Evolutionary conservation across 176 grass and related monocot genomes (phyloP).

Genomic region (Luzula sylvatica): DNA sequence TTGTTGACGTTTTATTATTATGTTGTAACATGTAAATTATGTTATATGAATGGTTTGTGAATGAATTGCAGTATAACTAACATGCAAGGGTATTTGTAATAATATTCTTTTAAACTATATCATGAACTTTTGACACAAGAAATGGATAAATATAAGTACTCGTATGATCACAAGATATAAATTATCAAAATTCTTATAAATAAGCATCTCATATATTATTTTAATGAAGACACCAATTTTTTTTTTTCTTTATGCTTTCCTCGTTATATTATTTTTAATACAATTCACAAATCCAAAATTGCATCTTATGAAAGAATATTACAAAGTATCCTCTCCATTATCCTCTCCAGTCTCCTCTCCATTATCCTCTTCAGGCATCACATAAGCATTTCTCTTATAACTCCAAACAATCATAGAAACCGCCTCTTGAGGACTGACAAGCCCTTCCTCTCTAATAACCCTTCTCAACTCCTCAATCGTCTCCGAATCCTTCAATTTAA

Average conservation of each 20-base stretch:
- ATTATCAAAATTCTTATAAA: no score
- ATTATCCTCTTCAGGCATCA: conserved; percentile 32
- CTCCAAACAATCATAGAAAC: conserved; percentile 95
- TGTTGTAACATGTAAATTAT: conserved; percentile 2
- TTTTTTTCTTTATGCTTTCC: no score
- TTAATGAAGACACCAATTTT: no score
- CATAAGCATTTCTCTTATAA: conserved; percentile 85
- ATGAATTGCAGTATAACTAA: no score
- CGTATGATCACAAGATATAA: no score
- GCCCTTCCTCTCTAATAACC: conserved; percentile 74
- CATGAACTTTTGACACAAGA: no score
- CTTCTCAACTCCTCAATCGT: conserved; percentile 53
- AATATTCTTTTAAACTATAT: no score
- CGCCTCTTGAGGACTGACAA: conserved; percentile 71
- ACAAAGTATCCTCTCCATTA: conserved; percentile 13
- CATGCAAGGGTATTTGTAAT: no score
- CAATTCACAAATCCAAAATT: not conserved
- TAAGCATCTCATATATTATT: no score
- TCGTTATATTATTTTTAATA: not conserved
- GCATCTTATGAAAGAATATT: not conserved
- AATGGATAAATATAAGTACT: no score
- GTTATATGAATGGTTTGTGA: not conserved
- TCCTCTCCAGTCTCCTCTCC: conserved; percentile 38
- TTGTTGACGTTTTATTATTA: not conserved
- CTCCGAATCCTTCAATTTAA: conserved; percentile 58